These are phyloP conservation scores for Saccharomyces hybrid DNA, from an alignment of 1,139 yeast species.

Conservation along the genomic window DNA sequence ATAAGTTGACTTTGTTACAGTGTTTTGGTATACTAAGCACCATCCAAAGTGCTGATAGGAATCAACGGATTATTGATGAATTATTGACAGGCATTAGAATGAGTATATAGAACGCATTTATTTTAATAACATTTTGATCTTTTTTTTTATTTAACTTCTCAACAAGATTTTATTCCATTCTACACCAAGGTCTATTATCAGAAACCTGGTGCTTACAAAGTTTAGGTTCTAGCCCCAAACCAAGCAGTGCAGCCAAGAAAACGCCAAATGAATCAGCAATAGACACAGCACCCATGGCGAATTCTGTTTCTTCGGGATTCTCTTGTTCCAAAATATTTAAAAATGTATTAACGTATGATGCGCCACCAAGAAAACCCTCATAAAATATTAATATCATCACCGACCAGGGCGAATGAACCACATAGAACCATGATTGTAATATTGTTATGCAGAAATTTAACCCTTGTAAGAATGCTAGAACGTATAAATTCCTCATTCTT, in stretches of 20 bases:
- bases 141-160: neutral
- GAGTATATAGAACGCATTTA: slow-evolving; percentile 21
- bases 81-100: slow-evolving; percentile 32
- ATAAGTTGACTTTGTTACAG: slow-evolving; percentile 41
- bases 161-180: slow-evolving; percentile 21
- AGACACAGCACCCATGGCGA: slow-evolving; percentile 89
- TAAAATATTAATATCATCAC: slow-evolving; percentile 61
- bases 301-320: slow-evolving; percentile 55
- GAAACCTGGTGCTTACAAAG: slow-evolving; percentile 66
- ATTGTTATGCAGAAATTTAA: slow-evolving; percentile 53
- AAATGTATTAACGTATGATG: slow-evolving; percentile 83
- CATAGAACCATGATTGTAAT: slow-evolving; percentile 53
- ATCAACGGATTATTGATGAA: slow-evolving; percentile 47
- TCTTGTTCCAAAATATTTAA: slow-evolving; percentile 64
- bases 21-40: slow-evolving; percentile 50
- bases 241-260: slow-evolving; percentile 69
- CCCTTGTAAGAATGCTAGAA: slow-evolving; percentile 62
- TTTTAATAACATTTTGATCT: too few species aligned
- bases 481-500: slow-evolving; percentile 50
- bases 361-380: slow-evolving; percentile 88
- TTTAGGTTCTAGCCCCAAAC: slow-evolving; percentile 62
- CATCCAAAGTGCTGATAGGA: slow-evolving; percentile 44
- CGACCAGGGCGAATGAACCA: slow-evolving; percentile 60
- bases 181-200: slow-evolving; percentile 62
- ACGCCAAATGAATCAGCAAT: slow-evolving; percentile 88